Conservation (phyloP, 1,284 basidiomycete species). For the Thecaphora thlaspeos region DNA sequence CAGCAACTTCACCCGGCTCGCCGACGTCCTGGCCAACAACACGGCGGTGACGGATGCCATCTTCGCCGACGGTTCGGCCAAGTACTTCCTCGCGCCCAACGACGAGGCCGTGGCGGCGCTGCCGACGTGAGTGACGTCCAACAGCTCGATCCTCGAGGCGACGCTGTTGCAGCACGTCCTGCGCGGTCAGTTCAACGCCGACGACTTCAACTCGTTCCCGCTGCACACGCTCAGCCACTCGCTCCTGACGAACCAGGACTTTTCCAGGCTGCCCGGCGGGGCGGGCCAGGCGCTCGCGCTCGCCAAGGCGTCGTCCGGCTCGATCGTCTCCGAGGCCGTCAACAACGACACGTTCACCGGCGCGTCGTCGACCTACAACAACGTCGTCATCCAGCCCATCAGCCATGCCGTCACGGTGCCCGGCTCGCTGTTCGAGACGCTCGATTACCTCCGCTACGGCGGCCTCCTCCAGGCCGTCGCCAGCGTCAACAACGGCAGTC, state of each 20-base stretch:
- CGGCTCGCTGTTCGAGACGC: slow-evolving; percentile 29
- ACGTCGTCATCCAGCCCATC: slow-evolving; percentile 39
- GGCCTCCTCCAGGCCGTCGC: slow-evolving; percentile 14
- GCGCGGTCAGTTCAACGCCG: slow-evolving; percentile 24
- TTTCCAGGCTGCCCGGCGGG: slow-evolving; percentile 31
- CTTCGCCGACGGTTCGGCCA: slow-evolving; percentile 23
- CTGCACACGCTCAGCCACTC: slow-evolving; percentile 42
- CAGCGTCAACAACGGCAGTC: slow-evolving; percentile 20
- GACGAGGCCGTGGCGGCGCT: slow-evolving; percentile 31
- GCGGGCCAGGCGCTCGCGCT: slow-evolving; percentile 43
- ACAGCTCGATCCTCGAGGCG: slow-evolving; percentile 32
- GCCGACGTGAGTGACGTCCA: slow-evolving; percentile 28
- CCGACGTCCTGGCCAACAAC: slow-evolving; percentile 25
- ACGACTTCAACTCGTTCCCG: slow-evolving; percentile 21
- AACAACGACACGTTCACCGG: slow-evolving; percentile 30
- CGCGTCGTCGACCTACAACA: slow-evolving; percentile 11
- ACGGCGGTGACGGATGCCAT: slow-evolving; percentile 30
- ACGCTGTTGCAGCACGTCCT: slow-evolving; percentile 40
- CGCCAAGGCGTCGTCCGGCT: slow-evolving; percentile 7
- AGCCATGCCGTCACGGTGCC: slow-evolving; percentile 35
- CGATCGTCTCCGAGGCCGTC: slow-evolving; percentile 29
- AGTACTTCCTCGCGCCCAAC: slow-evolving; percentile 34
- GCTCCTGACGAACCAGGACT: slow-evolving; percentile 19
- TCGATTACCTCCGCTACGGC: slow-evolving; percentile 21
- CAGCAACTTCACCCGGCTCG: slow-evolving; percentile 34